Evolutionary conservation across 345 rosid genomes (phyloP).

Genomic region (Rhodomyrtus tomentosa): DNA sequence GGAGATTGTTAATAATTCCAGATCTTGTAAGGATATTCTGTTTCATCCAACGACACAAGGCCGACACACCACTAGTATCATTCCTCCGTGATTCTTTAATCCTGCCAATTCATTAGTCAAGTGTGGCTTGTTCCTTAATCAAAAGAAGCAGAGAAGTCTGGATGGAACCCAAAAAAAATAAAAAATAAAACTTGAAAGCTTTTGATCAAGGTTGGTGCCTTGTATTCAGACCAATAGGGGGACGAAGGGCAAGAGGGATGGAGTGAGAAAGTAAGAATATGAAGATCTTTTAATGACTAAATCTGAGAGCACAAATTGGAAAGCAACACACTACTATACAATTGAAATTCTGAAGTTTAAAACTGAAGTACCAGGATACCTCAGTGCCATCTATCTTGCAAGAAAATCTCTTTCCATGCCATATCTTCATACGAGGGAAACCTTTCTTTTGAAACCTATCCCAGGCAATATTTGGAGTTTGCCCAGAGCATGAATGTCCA

Average conservation of each 20-base stretch:
- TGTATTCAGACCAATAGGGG: background rate
- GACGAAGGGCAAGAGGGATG: background rate
- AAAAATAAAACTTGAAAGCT: background rate
- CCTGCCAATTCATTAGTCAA: background rate
- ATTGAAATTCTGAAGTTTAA: background rate
- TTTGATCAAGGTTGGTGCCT: background rate
- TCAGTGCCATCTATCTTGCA: slow-evolving; percentile 67
- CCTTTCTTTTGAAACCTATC: slow-evolving; percentile 67
- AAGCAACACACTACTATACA: background rate
- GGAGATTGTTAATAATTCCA: background rate
- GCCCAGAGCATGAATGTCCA: slow-evolving; percentile 57
- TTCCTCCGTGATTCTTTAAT: background rate
- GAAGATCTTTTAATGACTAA: background rate
- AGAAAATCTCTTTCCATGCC: slow-evolving; percentile 73
- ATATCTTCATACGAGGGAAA: slow-evolving; percentile 34
- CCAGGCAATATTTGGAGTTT: slow-evolving; percentile 82
- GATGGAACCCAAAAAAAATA: background rate
- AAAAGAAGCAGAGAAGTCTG: background rate
- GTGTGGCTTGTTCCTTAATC: background rate
- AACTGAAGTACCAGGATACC: slow-evolving; percentile 18
- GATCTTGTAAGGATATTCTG: background rate
- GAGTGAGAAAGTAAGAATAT: background rate
- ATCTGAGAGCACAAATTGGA: background rate
- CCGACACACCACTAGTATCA: background rate
- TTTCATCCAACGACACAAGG: background rate